Conservation (phyloP, 2,329 filamentous ascomycete genomes). For the Torrubiella hemipterigena region DNA sequence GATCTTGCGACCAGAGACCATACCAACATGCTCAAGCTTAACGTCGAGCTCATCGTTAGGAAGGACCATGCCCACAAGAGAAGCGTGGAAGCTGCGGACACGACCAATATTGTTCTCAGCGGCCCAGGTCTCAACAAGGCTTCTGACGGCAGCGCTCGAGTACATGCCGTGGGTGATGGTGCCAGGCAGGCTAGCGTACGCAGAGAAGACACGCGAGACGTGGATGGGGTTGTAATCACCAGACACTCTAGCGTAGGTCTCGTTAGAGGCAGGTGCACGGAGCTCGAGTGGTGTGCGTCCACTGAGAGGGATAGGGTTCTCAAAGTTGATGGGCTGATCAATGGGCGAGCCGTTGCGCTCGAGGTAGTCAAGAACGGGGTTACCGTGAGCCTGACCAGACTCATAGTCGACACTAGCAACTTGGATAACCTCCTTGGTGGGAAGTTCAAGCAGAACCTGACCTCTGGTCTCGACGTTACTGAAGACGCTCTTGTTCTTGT, state of each 20-base stretch:
- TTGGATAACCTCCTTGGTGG: slow-evolving; percentile 94
- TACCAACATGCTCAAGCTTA: slow-evolving; percentile 90
- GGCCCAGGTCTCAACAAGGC: slow-evolving; percentile 95
- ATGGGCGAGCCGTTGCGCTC: slow-evolving; percentile 83
- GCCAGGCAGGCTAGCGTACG: slow-evolving; percentile 87
- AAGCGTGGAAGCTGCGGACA: slow-evolving; percentile 93
- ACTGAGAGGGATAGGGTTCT: slow-evolving; percentile 91
- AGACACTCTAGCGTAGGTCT: slow-evolving; percentile 94
- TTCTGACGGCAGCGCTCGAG: slow-evolving; percentile 90
- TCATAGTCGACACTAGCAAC: slow-evolving; percentile 96
- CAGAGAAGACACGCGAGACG: slow-evolving; percentile 91
- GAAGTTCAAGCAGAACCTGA: slow-evolving; percentile 85
- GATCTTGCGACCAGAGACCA: slow-evolving; percentile 97
- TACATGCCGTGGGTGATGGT: slow-evolving; percentile 99
- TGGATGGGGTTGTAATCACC: slow-evolving; percentile 99
- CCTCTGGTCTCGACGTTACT: slow-evolving; percentile 86
- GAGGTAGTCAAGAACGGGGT: slow-evolving; percentile 94
- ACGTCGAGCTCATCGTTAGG: slow-evolving; percentile 93
- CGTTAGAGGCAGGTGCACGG: slow-evolving; percentile 88
- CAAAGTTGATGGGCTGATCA: slow-evolving; percentile 93
- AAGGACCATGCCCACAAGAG: slow-evolving; percentile 95
- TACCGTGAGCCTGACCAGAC: slow-evolving; percentile 81
- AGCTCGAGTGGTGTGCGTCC: slow-evolving; percentile 82
- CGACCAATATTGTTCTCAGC: slow-evolving; percentile 97
- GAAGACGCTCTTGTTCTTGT: slow-evolving; percentile 90